These are phyloP conservation scores for Hirschfeldia incana DNA, from an alignment of 345 rosid genomes.

Conservation along the genomic window DNA sequence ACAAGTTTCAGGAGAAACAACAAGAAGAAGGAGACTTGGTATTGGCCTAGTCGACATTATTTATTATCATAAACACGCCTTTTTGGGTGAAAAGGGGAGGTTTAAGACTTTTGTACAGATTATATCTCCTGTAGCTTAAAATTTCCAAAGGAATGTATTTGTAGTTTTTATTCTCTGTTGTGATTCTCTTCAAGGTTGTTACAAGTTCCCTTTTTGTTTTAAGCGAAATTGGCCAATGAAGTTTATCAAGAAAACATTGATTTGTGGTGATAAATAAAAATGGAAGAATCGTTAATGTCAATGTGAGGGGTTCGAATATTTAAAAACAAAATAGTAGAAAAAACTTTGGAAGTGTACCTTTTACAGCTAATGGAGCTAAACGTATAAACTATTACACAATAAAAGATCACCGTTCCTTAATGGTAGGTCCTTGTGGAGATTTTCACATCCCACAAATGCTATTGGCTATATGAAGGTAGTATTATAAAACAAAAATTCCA, in stretches of 20 bases:
- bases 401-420: not conserved
- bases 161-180: not conserved
- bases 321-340: not conserved
- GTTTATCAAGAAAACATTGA: not conserved
- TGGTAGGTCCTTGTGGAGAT: not conserved
- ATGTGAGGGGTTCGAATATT: not conserved
- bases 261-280: not conserved
- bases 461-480: not conserved
- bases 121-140: conserved; percentile 30
- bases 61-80: conserved; percentile 15
- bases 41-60: conserved; percentile 50
- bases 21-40: conserved; percentile 59
- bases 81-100: conserved; percentile 18
- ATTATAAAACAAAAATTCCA: conserved; percentile 21
- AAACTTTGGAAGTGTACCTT: not conserved
- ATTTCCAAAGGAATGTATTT: conserved; percentile 4
- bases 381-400: not conserved
- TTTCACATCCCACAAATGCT: not conserved
- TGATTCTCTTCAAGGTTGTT: not conserved
- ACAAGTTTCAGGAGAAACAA: conserved; percentile 56
- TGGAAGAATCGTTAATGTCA: not conserved
- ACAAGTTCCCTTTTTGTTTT: not conserved
- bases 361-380: not conserved
- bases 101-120: conserved; percentile 38
- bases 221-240: not conserved